Evolutionary conservation across 2,329 filamentous ascomycete genomes (phyloP).

Genomic region (Phoma sp.): DNA sequence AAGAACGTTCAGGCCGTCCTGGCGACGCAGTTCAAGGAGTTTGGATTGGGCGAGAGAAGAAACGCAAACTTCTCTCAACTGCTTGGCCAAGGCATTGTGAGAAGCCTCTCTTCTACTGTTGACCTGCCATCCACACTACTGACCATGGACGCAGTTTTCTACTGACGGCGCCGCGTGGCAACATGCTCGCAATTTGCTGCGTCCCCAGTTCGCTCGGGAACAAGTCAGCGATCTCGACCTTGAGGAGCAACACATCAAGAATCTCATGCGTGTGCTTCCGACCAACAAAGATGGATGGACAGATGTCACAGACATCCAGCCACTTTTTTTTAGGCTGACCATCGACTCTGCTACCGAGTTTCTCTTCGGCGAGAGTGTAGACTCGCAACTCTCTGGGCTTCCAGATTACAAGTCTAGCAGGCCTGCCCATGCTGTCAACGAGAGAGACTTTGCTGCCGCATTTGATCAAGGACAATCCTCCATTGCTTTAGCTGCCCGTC

Average conservation of each 20-base stretch:
- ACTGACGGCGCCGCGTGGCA: slow-evolving; percentile 41
- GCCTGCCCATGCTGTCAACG: slow-evolving; percentile 17
- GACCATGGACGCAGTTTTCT: slow-evolving; percentile 31
- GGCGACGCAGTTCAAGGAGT: slow-evolving; percentile 55
- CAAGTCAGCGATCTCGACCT: slow-evolving; percentile 41
- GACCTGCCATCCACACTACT: neutral
- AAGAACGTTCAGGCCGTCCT: slow-evolving; percentile 55
- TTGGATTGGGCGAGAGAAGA: slow-evolving; percentile 46
- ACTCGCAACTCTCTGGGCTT: slow-evolving; percentile 33
- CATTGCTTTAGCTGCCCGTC: slow-evolving; percentile 22
- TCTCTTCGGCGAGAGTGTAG: slow-evolving; percentile 46
- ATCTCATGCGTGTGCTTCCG: slow-evolving; percentile 40
- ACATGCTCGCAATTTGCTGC: slow-evolving; percentile 40
- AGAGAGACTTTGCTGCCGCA: slow-evolving; percentile 29
- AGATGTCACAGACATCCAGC: slow-evolving; percentile 42
- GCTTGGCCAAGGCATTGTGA: slow-evolving; percentile 49
- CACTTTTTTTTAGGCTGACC: slow-evolving; percentile 49
- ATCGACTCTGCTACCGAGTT: slow-evolving; percentile 47
- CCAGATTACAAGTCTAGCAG: slow-evolving; percentile 26
- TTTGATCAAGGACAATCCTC: slow-evolving; percentile 32
- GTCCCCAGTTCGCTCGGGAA: slow-evolving; percentile 41
- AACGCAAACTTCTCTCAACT: slow-evolving; percentile 48
- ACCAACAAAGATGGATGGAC: slow-evolving; percentile 32
- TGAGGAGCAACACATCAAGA: slow-evolving; percentile 39
- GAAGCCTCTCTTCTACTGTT: neutral